Base-by-base conservation (phyloP, 352 stramenopile species). In the Pythium aristosporum region DNA sequence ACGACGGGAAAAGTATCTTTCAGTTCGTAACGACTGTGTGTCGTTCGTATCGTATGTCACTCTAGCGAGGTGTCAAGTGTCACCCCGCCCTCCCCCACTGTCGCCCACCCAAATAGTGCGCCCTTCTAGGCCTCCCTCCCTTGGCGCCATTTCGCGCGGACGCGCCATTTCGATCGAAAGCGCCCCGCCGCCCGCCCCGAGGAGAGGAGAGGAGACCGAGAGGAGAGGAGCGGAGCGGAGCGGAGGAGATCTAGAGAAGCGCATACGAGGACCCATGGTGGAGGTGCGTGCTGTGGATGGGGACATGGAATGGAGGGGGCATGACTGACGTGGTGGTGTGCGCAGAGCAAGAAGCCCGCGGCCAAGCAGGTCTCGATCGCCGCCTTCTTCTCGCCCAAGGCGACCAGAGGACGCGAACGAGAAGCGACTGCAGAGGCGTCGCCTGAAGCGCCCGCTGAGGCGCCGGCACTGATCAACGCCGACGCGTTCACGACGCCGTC, bases 301-400 rank as follows among this genome's bases (percentile, higher is more conserved):
- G 28, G 3, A 28, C 23, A 42, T 16, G 5, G 30, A 25, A n/a
- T 25, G 25, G 6, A 25, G 50, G 28, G 28, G 32, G 9, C 5
- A 46, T 4, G 2, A 32, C 34, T 43, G 32, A n/a, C 34, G 32
- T 30, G 20, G 8, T 5, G 51, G 1, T 54, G 18, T 50, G 10
- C 20, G 42, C 34, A 71, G 65, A 63, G 48, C 44, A 71, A 71
- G 37, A 71, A 71, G 51, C 49, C 63, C 50, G 42, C 53, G 58
- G 87, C 85, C 62, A 92, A 94, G 59, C 83, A 95, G 68, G 79
- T 76, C 37, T 85, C 81, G 12, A 89, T 95, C 67, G 76, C 79
- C 43, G 67, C 81, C 57, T 95, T 93, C 65, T 95, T 95, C 67
- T 90, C 86, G 44, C 86, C 86, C 54, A 55, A 68, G 60, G 32